Percentiles rank a stretch among this genome's conserved stretches.
Conservation (phyloP, 225 moss, liverwort and hornwort genomes). For the Antitrichia curtipendula region DNA sequence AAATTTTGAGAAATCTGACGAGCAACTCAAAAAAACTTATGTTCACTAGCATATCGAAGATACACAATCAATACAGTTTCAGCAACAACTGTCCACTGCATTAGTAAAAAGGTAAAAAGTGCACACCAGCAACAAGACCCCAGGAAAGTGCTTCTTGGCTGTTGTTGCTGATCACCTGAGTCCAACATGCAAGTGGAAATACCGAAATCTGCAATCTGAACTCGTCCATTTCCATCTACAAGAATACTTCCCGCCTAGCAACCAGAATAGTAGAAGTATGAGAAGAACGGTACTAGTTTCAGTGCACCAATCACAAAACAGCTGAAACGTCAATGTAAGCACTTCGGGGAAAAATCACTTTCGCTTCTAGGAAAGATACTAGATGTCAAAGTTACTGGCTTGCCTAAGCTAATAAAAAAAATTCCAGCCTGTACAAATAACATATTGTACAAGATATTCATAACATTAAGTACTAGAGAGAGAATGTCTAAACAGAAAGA, state of each 20-base stretch:
- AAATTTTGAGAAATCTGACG: not conserved
- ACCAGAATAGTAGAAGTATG: slow-evolving; percentile 1
- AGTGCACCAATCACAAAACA: not conserved
- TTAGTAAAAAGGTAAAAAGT: slow-evolving; percentile 13
- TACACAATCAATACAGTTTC: not conserved
- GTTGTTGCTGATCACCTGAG: slow-evolving; percentile 70
- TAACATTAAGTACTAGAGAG: not conserved
- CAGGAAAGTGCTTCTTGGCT: slow-evolving; percentile 68
- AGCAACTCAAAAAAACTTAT: not conserved
- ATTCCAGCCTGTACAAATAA: not conserved
- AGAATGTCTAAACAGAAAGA: not conserved
- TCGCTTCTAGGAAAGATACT: not conserved
- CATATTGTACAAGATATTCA: not conserved
- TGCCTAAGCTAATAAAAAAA: not conserved
- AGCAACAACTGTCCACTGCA: not conserved
- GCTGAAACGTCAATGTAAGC: not conserved
- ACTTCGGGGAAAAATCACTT: not conserved
- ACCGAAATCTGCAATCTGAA: slow-evolving; percentile 74
- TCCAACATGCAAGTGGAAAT: slow-evolving; percentile 79
- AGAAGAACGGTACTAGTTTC: not conserved
- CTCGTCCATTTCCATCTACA: slow-evolving; percentile 60
- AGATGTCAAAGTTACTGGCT: not conserved
- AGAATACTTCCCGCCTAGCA: slow-evolving; percentile 77
- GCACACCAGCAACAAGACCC: slow-evolving; percentile 81
- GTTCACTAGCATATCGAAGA: not conserved